phyloP scores from a whole-genome alignment of 2,329 filamentous ascomycete genomes.

The Cladosporium sp. region DNA sequence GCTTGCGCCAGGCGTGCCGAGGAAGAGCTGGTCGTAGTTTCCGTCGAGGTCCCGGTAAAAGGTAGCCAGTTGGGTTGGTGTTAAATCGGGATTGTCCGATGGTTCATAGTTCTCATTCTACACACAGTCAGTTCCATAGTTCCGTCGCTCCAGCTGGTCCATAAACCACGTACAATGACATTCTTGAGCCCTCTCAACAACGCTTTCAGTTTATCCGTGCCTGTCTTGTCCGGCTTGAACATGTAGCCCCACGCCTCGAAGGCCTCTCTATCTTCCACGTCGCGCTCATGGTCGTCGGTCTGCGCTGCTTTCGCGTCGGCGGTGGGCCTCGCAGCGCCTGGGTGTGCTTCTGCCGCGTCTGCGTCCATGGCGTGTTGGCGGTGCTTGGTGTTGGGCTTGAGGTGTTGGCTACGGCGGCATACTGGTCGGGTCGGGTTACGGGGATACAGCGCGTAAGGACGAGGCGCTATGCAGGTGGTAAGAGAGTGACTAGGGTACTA shows the following conservation, averaged over 20 bases:
- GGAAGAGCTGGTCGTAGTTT: slow-evolving; percentile 65
- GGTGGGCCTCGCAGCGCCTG: neutral
- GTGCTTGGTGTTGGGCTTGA: neutral
- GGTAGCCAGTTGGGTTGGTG: slow-evolving; percentile 49
- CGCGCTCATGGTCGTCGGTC: slow-evolving; percentile 28
- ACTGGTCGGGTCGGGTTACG: neutral
- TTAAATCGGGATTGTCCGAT: slow-evolving; percentile 47
- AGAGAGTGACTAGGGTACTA: neutral
- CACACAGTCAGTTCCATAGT: slow-evolving; percentile 18
- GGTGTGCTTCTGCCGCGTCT: neutral
- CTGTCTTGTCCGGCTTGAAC: slow-evolving; percentile 53
- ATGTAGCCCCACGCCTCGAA: slow-evolving; percentile 53
- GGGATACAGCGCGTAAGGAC: neutral
- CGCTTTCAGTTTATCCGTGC: slow-evolving; percentile 48
- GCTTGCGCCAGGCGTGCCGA: slow-evolving; percentile 68
- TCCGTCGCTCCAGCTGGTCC: neutral
- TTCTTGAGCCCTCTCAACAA: slow-evolving; percentile 49
- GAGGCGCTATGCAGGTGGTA: neutral
- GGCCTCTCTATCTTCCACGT: slow-evolving; percentile 42
- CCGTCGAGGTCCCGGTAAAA: slow-evolving; percentile 52
- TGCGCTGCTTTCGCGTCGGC: slow-evolving; percentile 12
- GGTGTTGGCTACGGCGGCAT: neutral
- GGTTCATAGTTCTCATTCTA: slow-evolving; percentile 47
- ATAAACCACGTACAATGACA: slow-evolving; percentile 42
- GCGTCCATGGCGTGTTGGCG: slow-evolving; percentile 8